A percentile compares a stretch with the other conserved stretches of the same genome.
Conservation (phyloP, 768 basidiomycete genomes). For the Baorangia bicolor region DNA sequence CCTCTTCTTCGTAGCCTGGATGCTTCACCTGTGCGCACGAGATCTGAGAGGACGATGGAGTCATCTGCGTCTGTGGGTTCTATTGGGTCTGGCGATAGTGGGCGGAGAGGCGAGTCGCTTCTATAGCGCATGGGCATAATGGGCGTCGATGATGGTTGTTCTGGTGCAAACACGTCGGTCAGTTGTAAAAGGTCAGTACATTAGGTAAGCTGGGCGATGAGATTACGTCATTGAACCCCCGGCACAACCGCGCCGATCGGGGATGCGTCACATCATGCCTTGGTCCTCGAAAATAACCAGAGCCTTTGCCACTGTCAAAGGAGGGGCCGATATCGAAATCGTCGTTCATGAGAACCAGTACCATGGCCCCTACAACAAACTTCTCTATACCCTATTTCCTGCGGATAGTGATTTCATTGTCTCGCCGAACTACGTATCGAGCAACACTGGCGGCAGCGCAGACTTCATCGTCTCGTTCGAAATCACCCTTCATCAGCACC, state of each 20-base stretch:
- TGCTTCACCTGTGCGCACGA: slow-evolving; percentile 71
- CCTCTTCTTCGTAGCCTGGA: slow-evolving; percentile 72
- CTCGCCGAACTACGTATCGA: no score
- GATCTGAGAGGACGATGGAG: slow-evolving; percentile 69
- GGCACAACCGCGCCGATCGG: no score
- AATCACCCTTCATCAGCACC: no score
- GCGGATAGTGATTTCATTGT: background rate
- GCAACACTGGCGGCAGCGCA: no score
- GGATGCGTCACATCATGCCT: no score
- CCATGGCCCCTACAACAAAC: background rate
- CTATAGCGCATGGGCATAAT: slow-evolving; percentile 35
- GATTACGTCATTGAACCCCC: slow-evolving; percentile 7
- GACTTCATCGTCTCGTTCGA: no score
- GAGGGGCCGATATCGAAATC: no score
- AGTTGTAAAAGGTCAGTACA: background rate
- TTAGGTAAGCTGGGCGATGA: slow-evolving; percentile 7
- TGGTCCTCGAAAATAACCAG: no score
- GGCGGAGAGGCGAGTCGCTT: slow-evolving; percentile 8
- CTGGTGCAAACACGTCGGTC: slow-evolving; percentile 1
- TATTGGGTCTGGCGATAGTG: slow-evolving; percentile 17
- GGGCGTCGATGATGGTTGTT: slow-evolving; percentile 25
- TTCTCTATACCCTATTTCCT: background rate
- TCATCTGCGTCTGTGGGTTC: slow-evolving; percentile 56
- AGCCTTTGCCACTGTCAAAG: no score
- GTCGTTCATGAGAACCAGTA: no score